Evolutionary conservation across 2,329 filamentous ascomycete genomes (phyloP).

Genomic region (Alternaria tenuissima): DNA sequence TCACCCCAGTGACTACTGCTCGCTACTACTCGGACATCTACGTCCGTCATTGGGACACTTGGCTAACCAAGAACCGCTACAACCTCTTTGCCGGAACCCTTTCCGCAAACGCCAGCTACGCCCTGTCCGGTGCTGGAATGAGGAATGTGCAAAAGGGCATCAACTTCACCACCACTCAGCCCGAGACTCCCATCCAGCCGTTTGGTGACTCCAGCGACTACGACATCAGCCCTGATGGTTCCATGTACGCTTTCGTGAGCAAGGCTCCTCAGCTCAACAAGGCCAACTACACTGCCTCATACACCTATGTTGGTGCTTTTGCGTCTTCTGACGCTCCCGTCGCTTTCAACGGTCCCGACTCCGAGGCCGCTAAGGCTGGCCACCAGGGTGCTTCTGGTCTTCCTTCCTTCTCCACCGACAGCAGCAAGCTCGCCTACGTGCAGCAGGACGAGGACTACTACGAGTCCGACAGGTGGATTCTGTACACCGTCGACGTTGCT

Average conservation of each 20-base stretch:
- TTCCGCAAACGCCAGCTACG: conserved; percentile 37
- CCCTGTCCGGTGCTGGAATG: conserved; percentile 46
- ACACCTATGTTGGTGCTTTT: conserved; percentile 78
- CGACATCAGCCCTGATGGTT: conserved; percentile 71
- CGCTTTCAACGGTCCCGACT: conserved; percentile 46
- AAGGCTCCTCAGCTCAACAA: conserved; percentile 76
- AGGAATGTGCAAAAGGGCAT: conserved; percentile 70
- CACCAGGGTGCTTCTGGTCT: conserved; percentile 70
- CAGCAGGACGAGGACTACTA: conserved; percentile 70
- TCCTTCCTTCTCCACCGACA: conserved; percentile 79
- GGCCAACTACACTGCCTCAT: conserved; percentile 80
- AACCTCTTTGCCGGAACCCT: conserved; percentile 78
- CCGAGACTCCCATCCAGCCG: conserved; percentile 75
- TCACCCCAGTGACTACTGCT: conserved; percentile 68
- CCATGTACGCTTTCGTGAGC: conserved; percentile 71
- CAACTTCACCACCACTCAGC: conserved; percentile 58
- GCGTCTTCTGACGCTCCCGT: conserved; percentile 60
- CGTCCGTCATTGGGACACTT: conserved; percentile 83
- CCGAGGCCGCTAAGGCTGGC: conserved; percentile 42
- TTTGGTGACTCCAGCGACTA: conserved; percentile 83
- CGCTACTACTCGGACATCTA: conserved; percentile 78
- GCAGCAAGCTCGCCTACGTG: conserved; percentile 79
- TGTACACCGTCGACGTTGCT: conserved; percentile 46
- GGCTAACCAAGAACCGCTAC: conserved; percentile 72
- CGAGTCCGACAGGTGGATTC: conserved; percentile 78